These are phyloP conservation scores for Sporothrix pseudoabietina DNA, from an alignment of 2,329 filamentous ascomycete genomes.

Conservation along the genomic window DNA sequence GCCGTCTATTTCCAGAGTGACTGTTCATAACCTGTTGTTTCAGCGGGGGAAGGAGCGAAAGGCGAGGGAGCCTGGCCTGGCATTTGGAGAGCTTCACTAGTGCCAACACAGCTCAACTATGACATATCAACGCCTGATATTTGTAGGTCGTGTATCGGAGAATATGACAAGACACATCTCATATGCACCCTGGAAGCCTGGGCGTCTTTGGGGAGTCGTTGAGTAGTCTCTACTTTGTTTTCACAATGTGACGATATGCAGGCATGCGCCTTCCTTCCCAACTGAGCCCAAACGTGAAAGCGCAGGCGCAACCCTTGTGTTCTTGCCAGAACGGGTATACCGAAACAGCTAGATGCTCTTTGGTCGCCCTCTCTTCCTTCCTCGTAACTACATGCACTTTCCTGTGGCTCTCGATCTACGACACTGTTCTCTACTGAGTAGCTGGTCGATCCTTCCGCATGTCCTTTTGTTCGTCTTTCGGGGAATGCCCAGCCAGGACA, in stretches of 20 bases:
- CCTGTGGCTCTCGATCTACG: background rate
- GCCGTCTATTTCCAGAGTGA: background rate
- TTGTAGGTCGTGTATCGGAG: background rate
- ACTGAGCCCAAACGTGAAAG: background rate
- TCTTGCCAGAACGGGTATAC: conserved; percentile 3
- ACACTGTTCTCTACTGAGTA: background rate
- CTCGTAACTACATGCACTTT: background rate
- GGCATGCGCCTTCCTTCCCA: conserved; percentile 15
- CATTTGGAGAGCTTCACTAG: background rate
- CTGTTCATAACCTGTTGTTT: background rate
- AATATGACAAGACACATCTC: background rate
- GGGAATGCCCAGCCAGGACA: background rate
- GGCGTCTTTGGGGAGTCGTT: background rate
- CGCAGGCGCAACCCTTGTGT: background rate
- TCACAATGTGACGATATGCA: conserved; percentile 11
- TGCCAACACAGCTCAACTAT: background rate
- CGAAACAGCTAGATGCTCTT: background rate
- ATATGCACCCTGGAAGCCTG: background rate
- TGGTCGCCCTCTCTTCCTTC: background rate
- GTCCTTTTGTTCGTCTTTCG: background rate
- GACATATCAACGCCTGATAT: background rate
- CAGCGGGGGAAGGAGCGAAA: conserved; percentile 13
- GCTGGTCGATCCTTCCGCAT: background rate
- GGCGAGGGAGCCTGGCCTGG: background rate
- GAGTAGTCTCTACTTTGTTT: background rate